These are phyloP conservation scores for Caloboletus inedulis DNA, from an alignment of 1,284 basidiomycete species.

Conservation along the genomic window DNA sequence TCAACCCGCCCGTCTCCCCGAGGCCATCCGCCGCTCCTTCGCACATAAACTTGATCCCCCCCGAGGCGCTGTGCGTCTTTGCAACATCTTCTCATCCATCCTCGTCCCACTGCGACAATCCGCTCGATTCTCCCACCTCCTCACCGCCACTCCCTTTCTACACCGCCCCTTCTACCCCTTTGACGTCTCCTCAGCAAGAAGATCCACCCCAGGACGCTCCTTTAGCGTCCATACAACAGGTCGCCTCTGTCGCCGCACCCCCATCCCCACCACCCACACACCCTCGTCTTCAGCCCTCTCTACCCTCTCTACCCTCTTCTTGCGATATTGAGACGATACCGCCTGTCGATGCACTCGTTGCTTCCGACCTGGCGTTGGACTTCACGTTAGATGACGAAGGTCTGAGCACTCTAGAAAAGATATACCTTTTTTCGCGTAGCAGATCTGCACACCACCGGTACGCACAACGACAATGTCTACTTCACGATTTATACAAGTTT, in stretches of 20 bases:
- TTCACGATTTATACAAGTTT: slow-evolving; percentile 9
- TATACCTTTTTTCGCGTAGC: slow-evolving; percentile 90
- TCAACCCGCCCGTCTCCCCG: slow-evolving; percentile 11
- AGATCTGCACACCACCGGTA: slow-evolving; percentile 73
- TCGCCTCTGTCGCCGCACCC: slow-evolving; percentile 15
- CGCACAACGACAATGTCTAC: slow-evolving; percentile 30
- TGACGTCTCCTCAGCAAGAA: slow-evolving; percentile 33
- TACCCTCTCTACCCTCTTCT: slow-evolving; percentile 6
- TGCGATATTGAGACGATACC: slow-evolving; percentile 34
- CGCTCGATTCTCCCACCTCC: slow-evolving; percentile 32
- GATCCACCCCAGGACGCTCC: slow-evolving; percentile 27
- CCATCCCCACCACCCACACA: slow-evolving; percentile 26
- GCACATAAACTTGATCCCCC: slow-evolving; percentile 28
- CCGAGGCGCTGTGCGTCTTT: slow-evolving; percentile 29
- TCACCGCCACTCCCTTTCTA: slow-evolving; percentile 36
- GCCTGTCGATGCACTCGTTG: slow-evolving; percentile 24
- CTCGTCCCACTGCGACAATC: slow-evolving; percentile 27
- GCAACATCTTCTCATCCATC: slow-evolving; percentile 24
- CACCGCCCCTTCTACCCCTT: slow-evolving; percentile 35
- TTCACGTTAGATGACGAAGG: slow-evolving; percentile 68
- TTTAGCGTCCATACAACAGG: slow-evolving; percentile 19
- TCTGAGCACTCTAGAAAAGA: slow-evolving; percentile 84
- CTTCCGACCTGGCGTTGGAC: slow-evolving; percentile 45
- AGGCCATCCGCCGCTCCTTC: slow-evolving; percentile 24
- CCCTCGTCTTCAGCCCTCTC: slow-evolving; percentile 16